Percentiles rank a stretch among this genome's conserved stretches.
Evolutionary conservation across 2,329 filamentous ascomycete species (phyloP).

Genomic region (Chalaropsis thielavioides): DNA sequence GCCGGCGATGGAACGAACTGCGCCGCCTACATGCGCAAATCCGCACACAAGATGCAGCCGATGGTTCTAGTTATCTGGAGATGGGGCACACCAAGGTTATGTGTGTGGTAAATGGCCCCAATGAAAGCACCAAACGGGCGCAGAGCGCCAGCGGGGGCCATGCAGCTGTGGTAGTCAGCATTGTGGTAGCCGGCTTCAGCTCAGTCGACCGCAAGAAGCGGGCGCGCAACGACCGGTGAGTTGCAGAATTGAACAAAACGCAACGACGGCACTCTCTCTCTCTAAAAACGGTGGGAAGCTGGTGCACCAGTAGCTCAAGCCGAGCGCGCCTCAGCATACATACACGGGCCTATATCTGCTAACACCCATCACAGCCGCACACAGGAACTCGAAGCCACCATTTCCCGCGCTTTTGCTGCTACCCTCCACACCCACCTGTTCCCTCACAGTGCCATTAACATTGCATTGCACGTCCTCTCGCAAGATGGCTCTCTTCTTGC

Average conservation of each 20-base stretch:
- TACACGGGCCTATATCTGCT: not conserved
- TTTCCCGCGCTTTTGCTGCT: constrained; percentile 60
- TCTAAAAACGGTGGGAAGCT: too few relatives aligned
- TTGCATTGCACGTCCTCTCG: constrained; percentile 74
- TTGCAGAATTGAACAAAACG: not conserved
- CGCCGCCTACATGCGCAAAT: constrained; percentile 79
- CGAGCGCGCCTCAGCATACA: not conserved
- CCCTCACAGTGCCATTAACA: constrained; percentile 69
- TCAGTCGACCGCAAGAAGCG: constrained; percentile 71
- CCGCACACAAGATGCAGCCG: constrained; percentile 79
- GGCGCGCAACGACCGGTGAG: constrained; percentile 63
- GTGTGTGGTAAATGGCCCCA: constrained; percentile 77
- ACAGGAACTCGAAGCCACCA: constrained; percentile 64
- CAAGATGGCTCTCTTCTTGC: constrained; percentile 85
- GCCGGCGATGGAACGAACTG: constrained; percentile 92
- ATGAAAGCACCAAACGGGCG: constrained; percentile 36
- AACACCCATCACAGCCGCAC: constrained; percentile 45
- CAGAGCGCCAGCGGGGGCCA: constrained; percentile 3
- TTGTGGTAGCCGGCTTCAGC: constrained; percentile 77
- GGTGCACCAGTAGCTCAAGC: too few relatives aligned
- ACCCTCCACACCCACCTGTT: constrained; percentile 78
- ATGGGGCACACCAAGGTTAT: constrained; percentile 97
- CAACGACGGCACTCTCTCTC: too few relatives aligned
- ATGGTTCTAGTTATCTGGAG: constrained; percentile 85
- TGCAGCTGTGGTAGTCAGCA: constrained; percentile 63